Evolutionary conservation across 495 filamentous ascomycete species (phyloP).

Genomic region (Annulohypoxylon nitens): DNA sequence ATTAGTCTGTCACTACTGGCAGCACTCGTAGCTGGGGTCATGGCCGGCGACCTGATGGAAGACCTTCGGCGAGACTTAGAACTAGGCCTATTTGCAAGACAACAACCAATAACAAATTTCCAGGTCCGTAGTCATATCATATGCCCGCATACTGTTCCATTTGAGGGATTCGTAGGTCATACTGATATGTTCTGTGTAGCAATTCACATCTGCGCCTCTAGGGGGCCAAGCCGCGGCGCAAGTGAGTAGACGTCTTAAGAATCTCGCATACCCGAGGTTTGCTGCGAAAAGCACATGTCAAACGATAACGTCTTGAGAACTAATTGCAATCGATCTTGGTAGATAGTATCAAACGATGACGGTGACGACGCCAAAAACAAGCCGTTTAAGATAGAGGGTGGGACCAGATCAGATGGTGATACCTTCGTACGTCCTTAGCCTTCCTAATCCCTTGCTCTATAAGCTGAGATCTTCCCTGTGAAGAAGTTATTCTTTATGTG

Average conservation of each 20-base stretch:
- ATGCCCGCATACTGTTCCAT: background rate
- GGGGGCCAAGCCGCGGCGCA: slow-evolving; percentile 26
- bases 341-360: slow-evolving; percentile 35
- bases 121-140: slow-evolving; percentile 27
- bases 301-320: background rate
- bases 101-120: slow-evolving; percentile 23
- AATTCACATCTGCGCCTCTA: slow-evolving; percentile 21
- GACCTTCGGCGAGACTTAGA: slow-evolving; percentile 44
- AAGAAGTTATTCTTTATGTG: background rate
- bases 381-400: slow-evolving; percentile 58
- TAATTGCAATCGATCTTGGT: background rate
- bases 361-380: slow-evolving; percentile 21
- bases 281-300: background rate
- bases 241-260: slow-evolving; percentile 12
- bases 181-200: slow-evolving; percentile 22
- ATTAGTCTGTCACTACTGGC: slow-evolving; percentile 37
- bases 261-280: background rate
- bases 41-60: slow-evolving; percentile 33
- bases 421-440: slow-evolving; percentile 59
- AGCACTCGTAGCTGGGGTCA: slow-evolving; percentile 30
- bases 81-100: slow-evolving; percentile 43
- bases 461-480: background rate
- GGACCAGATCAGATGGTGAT: slow-evolving; percentile 48
- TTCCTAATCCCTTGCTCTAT: background rate
- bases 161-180: background rate